These are phyloP conservation scores for Sporothrix euskadiensis DNA, from an alignment of 2,329 filamentous ascomycete genomes.

Conservation along the genomic window DNA sequence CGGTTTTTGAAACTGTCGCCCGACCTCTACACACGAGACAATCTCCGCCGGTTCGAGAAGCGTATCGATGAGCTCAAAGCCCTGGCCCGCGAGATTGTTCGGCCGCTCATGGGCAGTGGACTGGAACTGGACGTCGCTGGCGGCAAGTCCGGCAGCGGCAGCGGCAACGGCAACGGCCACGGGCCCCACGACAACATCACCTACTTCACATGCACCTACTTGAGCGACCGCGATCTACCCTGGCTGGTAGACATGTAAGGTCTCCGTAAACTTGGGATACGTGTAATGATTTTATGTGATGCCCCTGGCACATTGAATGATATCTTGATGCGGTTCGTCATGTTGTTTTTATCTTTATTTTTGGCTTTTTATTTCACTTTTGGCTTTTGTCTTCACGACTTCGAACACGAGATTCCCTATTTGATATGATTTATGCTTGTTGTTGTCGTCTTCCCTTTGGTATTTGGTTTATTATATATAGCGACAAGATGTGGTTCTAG, in stretches of 20 bases:
- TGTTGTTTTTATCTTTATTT: neutral
- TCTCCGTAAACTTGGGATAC: neutral
- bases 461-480: slow-evolving; percentile 5
- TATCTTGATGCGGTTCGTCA: neutral
- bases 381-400: neutral
- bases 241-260: slow-evolving; percentile 45
- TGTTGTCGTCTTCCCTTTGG: slow-evolving; percentile 4
- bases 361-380: neutral
- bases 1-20: slow-evolving; percentile 81
- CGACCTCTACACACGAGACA: slow-evolving; percentile 83
- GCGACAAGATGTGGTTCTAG: slow-evolving; percentile 3
- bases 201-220: slow-evolving; percentile 54
- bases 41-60: slow-evolving; percentile 79
- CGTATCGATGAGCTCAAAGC: slow-evolving; percentile 86
- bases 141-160: slow-evolving; percentile 42
- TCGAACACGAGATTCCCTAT: neutral
- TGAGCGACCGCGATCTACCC: slow-evolving; percentile 53
- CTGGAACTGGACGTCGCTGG: slow-evolving; percentile 73
- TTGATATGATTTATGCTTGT: neutral
- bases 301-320: neutral
- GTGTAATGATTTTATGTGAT: neutral
- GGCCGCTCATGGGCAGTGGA: slow-evolving; percentile 81
- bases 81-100: slow-evolving; percentile 77
- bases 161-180: slow-evolving; percentile 40
- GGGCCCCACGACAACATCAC: slow-evolving; percentile 45